phyloP scores from a whole-genome alignment of 2,329 filamentous ascomycete species.

The Aspergillus novoparasiticus region DNA sequence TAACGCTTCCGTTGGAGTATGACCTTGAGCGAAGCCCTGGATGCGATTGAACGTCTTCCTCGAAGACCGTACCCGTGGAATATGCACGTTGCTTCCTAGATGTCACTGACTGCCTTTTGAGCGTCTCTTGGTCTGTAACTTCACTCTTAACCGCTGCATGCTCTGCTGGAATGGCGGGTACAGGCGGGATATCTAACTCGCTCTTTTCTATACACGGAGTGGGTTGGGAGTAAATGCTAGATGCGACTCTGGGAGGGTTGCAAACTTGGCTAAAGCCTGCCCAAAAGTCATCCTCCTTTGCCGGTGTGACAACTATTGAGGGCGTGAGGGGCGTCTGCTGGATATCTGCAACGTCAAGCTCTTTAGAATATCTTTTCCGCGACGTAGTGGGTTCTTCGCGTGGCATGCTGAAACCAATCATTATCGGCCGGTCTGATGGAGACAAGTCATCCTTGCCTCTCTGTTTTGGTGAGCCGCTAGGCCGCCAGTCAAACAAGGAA shows the following conservation, averaged over 20 bases:
- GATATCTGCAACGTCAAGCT: constrained; percentile 31
- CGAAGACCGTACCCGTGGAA: constrained; percentile 41
- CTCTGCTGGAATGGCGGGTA: constrained; percentile 43
- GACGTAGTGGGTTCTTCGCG: constrained; percentile 31
- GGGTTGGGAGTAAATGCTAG: constrained; percentile 49
- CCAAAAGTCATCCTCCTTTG: constrained; percentile 44
- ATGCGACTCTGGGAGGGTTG: constrained; percentile 36
- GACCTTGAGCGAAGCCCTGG: constrained; percentile 21
- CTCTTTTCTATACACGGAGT: constrained; percentile 32
- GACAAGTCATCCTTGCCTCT: constrained; percentile 40
- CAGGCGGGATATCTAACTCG: constrained; percentile 39
- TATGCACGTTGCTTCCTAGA: constrained; percentile 32
- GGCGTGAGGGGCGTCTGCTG: constrained; percentile 45
- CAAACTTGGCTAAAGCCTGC: constrained; percentile 27
- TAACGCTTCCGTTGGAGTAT: constrained; percentile 32
- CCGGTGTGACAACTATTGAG: constrained; percentile 50
- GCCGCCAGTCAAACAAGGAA: constrained; percentile 20
- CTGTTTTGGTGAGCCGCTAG: constrained; percentile 25
- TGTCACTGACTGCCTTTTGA: constrained; percentile 19
- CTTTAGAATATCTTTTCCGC: constrained; percentile 23
- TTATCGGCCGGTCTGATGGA: constrained; percentile 48
- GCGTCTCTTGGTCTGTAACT: constrained; percentile 14
- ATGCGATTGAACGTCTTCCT: constrained; percentile 31
- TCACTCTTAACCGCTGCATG: constrained; percentile 26
- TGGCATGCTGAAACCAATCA: constrained; percentile 50